Base-by-base conservation (phyloP, 352 stramenopile species). In the Thraustochytrium striatum region DNA sequence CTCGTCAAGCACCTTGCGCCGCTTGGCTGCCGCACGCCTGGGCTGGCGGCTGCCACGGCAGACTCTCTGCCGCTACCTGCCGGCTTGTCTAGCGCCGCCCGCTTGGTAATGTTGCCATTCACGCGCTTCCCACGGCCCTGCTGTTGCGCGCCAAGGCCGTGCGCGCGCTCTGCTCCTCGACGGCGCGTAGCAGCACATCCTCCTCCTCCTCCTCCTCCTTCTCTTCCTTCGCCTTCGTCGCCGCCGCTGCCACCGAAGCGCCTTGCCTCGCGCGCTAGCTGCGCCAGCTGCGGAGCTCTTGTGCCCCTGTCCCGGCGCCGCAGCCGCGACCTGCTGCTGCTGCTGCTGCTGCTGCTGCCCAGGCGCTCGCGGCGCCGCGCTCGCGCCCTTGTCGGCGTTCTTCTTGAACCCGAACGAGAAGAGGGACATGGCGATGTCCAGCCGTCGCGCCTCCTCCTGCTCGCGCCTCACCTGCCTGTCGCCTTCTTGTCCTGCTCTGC, bases 401-500 rank as follows among this genome's bases (percentile, higher is more conserved):
- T 61, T 61, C 53, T 61, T 61, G 7, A 75, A 75, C n/a, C 65
- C 65, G 38, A 75, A 75, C 50, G 65, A 30, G 33, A 75, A 75
- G 44, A 75, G 65, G 44, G 47, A 55, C 47, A 55, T 55, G 16
- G 16, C 25, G 47, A 16, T 25, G 47, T 25, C n/a, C n/a, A n/a
- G n/a, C n/a, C n/a, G n/a, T n/a, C n/a, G n/a, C n/a, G n/a, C n/a
- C n/a, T n/a, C n/a, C n/a, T n/a, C n/a, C n/a, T n/a, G n/a, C n/a
- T n/a, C n/a, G n/a, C n/a, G n/a, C n/a, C n/a, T n/a, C n/a, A n/a
- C n/a, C n/a, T n/a, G n/a, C n/a, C n/a, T n/a, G n/a, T n/a, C n/a
- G n/a, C n/a, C n/a, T n/a, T n/a, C n/a, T n/a, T n/a, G n/a, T n/a
- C n/a, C n/a, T n/a, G n/a, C n/a, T n/a, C n/a, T n/a, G n/a, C n/a